Percentiles rank a stretch among this genome's conserved stretches.
Evolutionary conservation across 2,329 filamentous ascomycete genomes (phyloP).

Genomic region (Penicillium sp.): DNA sequence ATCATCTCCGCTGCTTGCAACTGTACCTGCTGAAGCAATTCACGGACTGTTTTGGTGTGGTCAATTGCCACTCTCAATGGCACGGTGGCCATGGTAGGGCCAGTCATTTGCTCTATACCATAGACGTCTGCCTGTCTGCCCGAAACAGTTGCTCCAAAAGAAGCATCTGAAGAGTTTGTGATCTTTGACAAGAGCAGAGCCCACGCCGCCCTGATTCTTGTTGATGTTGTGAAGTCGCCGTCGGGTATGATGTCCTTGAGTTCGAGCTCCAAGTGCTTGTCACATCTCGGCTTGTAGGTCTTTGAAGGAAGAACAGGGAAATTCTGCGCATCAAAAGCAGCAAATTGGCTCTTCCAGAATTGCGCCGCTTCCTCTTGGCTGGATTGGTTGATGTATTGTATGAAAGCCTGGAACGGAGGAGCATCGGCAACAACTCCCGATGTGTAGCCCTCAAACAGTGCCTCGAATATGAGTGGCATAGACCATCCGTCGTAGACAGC

Average conservation of each 20-base stretch:
- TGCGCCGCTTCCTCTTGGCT: neutral
- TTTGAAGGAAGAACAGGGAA: neutral
- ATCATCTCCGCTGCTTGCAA: neutral
- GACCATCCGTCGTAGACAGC: slow-evolving; percentile 38
- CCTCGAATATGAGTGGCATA: neutral
- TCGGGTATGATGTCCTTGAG: neutral
- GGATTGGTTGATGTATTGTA: neutral
- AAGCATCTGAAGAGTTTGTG: neutral
- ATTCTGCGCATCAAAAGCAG: neutral
- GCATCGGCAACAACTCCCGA: neutral
- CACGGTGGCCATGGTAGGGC: neutral
- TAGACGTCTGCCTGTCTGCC: neutral
- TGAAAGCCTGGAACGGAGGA: neutral
- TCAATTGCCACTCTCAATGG: neutral
- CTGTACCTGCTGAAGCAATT: neutral
- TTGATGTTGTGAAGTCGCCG: neutral
- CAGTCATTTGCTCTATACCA: neutral
- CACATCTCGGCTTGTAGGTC: too few species aligned
- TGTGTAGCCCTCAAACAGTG: neutral
- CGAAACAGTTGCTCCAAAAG: neutral
- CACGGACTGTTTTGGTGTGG: neutral
- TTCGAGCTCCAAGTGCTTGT: neutral
- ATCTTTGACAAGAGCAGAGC: neutral
- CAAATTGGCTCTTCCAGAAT: neutral
- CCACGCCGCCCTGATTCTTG: neutral